Evolutionary conservation across 1,284 basidiomycete genomes (phyloP), one percentile per base, ranked within the genome.

Genomic region (Trichosporon sp.): DNA sequence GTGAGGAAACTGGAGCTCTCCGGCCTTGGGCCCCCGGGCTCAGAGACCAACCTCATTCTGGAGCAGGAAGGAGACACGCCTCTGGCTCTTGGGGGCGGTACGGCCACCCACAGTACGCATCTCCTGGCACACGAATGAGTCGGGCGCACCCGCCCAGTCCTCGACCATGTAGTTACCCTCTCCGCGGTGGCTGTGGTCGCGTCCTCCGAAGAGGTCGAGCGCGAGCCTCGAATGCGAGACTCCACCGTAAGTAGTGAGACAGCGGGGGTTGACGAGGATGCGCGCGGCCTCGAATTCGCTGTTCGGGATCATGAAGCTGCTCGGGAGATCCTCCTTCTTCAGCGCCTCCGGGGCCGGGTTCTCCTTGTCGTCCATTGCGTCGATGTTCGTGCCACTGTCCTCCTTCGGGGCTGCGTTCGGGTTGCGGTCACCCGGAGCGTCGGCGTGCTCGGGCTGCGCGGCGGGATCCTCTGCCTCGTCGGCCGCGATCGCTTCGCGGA

Each of bases 41-140:
- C 37, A 63, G 14, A 63, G 19, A 4, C 59, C 59, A 4, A 84
- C 82, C 79, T 83, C 84, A 67, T 84, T 83, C 76, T 94, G 90
- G 74, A 96, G 89, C 48, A 92, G 91, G 85, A 96, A 97, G 19
- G 90, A 90, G 8, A 96, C 88, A 74, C 94, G 85, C 75, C 94
- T 86, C 81, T 96, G 94, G 26, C 91, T 93, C 85, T 97, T 97
- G 4, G 92, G 90, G 12, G 94, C 94, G 70, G 92, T 90, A 70
- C 94, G 86, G n/a, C 94, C 94, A 32, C 93, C 92, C 0, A 92
- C 93, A 85, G 90, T 90, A 78, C 92, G 92, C 87, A 97, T 95
- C 82, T 98, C 95, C 85, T 97, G 95, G 81, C 95, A 98, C 4
- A 97, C 94, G 85, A 96, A 98, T 74, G 91, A 92, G 82, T 96